Percentiles rank a stretch among this genome's conserved stretches.
Evolutionary conservation across 371 early-diverging fungal species (phyloP).

Genomic region (Saksenaea vasiformis): DNA sequence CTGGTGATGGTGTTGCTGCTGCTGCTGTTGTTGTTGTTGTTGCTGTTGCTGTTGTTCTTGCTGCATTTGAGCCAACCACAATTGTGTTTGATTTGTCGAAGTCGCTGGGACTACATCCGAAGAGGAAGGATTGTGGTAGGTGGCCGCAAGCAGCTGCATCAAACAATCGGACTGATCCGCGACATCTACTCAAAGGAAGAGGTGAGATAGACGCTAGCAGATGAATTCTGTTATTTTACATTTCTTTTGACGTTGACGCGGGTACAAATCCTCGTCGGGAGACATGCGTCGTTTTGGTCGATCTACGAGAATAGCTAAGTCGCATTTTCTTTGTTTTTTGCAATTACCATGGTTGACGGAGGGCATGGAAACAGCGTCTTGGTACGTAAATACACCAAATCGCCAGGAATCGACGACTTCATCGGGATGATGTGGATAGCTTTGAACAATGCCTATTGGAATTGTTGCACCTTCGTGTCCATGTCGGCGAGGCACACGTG

Average conservation of each 20-base stretch:
- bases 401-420: conserved; percentile 9
- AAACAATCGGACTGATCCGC: conserved; percentile 11
- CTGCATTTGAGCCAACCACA: conserved; percentile 4
- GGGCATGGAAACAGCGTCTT: neutral
- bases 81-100: neutral
- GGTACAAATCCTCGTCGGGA: neutral
- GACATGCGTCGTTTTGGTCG: neutral
- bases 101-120: neutral
- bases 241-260: neutral
- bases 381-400: conserved; percentile 22
- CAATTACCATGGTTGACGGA: neutral
- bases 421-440: neutral
- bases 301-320: neutral
- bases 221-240: neutral
- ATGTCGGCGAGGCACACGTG: conserved; percentile 12
- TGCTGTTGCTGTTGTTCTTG: conserved; percentile 11
- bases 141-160: conserved; percentile 11
- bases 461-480: neutral
- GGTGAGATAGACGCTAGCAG: neutral
- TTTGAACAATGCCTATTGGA: neutral
- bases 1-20: conserved; percentile 7
- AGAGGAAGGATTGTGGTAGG: conserved; percentile 7
- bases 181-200: neutral
- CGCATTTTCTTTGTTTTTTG: neutral
- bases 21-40: conserved; percentile 11